Base-by-base conservation (phyloP, 2,329 filamentous ascomycete genomes). In the Fusarium oxysporum region DNA sequence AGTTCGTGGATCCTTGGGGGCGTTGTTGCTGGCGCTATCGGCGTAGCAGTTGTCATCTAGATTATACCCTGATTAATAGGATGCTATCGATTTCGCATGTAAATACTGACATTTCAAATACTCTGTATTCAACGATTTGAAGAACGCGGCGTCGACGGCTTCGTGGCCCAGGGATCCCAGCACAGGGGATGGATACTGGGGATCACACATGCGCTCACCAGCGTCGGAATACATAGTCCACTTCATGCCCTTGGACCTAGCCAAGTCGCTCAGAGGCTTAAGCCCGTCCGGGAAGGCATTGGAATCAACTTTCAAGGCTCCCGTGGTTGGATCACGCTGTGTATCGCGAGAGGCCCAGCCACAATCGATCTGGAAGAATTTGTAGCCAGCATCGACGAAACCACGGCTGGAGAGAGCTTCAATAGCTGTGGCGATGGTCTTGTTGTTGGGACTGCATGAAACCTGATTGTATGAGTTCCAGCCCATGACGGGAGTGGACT, bases 221-320 rank as follows among this genome's bases (percentile, higher is more conserved):
- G 54, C 54, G 14, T 57, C 32, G 10, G 54, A 57, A 57, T 47
- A 57, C 54, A 57, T 57, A 3, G 54, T 57, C 54, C 54, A 57
- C 7, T 57, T 57, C 40, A 57, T 57, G 23, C 54, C 54, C 25
- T 47, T 57, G n/a, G 54, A 57, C 5, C 54, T 57, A 17, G 54
- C 40, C 23, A 47, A 47, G 40, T 57, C 30, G 5, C 54, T 47
- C 12, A 57, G 25, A 16, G 40, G 54, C 17, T 57, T 57, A 4
- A 57, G 30, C 2, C 40, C 54, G 10, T 57, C 41, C 6, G 54
- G 40, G 9, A 57, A 57, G 23, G 30, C 30, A 35, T 8, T n/a
- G 8, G 30, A 17, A 17, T 57, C 54, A 57, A 57, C 25, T 9
- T 57, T 47, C n/a, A 57, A 4, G 21, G 23, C 23, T 21, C 54